Percentiles rank a stretch among this genome's conserved stretches.
These are phyloP conservation scores for Tolypocladium pustulatum DNA, from an alignment of 2,329 filamentous ascomycete species.

Conservation along the genomic window DNA sequence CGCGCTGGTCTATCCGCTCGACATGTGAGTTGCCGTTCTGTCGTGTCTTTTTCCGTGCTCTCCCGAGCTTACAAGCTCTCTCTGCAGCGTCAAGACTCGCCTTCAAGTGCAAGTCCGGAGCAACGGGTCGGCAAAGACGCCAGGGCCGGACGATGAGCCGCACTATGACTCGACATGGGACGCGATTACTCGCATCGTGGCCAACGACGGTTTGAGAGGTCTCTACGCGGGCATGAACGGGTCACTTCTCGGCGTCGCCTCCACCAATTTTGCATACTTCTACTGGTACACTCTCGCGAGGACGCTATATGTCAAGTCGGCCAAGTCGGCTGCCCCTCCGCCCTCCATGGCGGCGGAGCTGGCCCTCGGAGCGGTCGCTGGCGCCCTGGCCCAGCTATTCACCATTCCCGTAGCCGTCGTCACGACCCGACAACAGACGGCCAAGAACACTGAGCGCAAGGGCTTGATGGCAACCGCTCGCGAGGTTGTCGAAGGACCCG, in stretches of 20 bases:
- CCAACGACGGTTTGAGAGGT: slow-evolving; percentile 68
- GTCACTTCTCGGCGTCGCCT: slow-evolving; percentile 81
- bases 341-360: slow-evolving; percentile 78
- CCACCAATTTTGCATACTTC: slow-evolving; percentile 98
- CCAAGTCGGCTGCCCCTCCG: slow-evolving; percentile 33
- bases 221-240: slow-evolving; percentile 86
- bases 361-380: slow-evolving; percentile 73
- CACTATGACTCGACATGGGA: slow-evolving; percentile 86
- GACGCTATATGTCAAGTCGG: slow-evolving; percentile 60
- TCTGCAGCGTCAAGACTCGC: slow-evolving; percentile 77
- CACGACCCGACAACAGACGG: slow-evolving; percentile 92
- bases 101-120: slow-evolving; percentile 87
- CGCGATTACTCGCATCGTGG: slow-evolving; percentile 74
- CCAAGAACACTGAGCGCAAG: slow-evolving; percentile 73
- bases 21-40: slow-evolving; percentile 59
- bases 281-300: slow-evolving; percentile 96
- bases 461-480: slow-evolving; percentile 76
- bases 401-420: slow-evolving; percentile 95
- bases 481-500: slow-evolving; percentile 83
- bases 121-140: slow-evolving; percentile 22
- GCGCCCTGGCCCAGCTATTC: slow-evolving; percentile 86
- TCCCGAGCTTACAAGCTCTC: neutral
- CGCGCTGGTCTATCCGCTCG: slow-evolving; percentile 87
- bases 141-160: slow-evolving; percentile 30
- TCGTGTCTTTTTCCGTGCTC: neutral